Base-by-base conservation (phyloP, 1,284 basidiomycete species). In the Boletellus deceptivus region DNA sequence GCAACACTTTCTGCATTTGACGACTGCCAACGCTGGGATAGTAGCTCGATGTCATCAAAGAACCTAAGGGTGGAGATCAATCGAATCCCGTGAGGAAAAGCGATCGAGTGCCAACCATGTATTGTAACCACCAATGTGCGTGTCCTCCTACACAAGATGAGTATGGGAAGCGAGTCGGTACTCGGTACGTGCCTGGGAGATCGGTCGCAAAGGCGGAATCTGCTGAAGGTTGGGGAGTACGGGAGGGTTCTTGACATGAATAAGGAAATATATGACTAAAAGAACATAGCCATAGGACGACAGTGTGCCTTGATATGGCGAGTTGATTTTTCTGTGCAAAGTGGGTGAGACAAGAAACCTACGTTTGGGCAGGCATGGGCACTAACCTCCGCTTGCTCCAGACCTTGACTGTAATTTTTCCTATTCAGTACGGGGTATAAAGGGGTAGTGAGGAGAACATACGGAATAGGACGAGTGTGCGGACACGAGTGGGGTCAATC, bases 201-300 rank as follows among this genome's bases (percentile, higher is more conserved):
- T 89, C 29, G 90, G 88, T 46, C 89, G 86, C 56, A 93, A 68
- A 27, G 91, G 89, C 27, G 90, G 89, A 76, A 93, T 87, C 70
- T 91, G 86, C 74, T 94, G 91, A 58, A 94, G 76, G 74, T 94
- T 93, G 57, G 93, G 93, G 52, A 98, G 78, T 45, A 97, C 90
- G 20, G 93, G 90, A 49, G 93, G 92, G 60, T 91, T 92, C 75
- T 97, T 97, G 74, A 98, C 93, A 70, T 98, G 96, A 44, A 93
- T 86, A 48, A 98, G 83, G 74, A 94, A 99, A 75, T 95, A 98
- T 60, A 99, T 91, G 65, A 98, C 95, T 71, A 98, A 86, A 52
- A 99, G 81, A 60, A 97, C 96, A 74, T 97, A 98, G 53, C 96
- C 96, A 70, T 99, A 99, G 45, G 94, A 98, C 41, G 93, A 96